A percentile compares a stretch with the other conserved stretches of the same genome.
These are phyloP conservation scores for Beta macrorhiza DNA, from an alignment of 179 eudicot species.

Conservation along the genomic window DNA sequence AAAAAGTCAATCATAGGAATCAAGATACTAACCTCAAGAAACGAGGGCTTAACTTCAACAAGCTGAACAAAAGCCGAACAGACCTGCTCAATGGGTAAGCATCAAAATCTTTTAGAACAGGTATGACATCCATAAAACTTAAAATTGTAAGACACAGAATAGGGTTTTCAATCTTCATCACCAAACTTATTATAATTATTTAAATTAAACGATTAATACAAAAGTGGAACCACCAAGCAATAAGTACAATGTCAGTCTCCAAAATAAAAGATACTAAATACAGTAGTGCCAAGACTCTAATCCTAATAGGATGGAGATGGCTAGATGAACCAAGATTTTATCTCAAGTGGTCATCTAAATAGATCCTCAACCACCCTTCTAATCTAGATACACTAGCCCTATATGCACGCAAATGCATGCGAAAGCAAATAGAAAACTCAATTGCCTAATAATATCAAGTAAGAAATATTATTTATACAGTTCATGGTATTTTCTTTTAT, in stretches of 20 bases:
- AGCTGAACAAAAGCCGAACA: conserved; percentile 95
- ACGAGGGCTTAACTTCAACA: conserved; percentile 81
- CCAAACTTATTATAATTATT: neutral
- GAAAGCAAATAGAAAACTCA: too few species aligned
- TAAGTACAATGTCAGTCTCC: neutral
- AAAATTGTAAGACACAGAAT: neutral
- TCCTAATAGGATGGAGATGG: too few species aligned
- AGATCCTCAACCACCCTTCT: too few species aligned
- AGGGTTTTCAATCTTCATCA: neutral
- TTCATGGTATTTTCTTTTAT: too few species aligned
- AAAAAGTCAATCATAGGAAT: neutral
- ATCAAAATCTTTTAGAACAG: conserved; percentile 16
- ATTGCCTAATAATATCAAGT: too few species aligned
- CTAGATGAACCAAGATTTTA: too few species aligned
- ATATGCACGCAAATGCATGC: too few species aligned
- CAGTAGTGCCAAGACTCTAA: too few species aligned
- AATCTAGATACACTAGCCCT: too few species aligned
- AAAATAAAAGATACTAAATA: neutral
- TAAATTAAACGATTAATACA: neutral
- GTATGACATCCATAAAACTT: neutral
- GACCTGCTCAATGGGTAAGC: conserved; percentile 55
- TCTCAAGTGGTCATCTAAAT: too few species aligned
- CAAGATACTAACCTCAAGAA: conserved; percentile 64
- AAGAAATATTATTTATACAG: too few species aligned
- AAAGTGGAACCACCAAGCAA: neutral